A percentile compares a stretch with the other conserved stretches of the same genome.
Conservation (phyloP, 306 rosid species). For the Canavalia ensiformis region DNA sequence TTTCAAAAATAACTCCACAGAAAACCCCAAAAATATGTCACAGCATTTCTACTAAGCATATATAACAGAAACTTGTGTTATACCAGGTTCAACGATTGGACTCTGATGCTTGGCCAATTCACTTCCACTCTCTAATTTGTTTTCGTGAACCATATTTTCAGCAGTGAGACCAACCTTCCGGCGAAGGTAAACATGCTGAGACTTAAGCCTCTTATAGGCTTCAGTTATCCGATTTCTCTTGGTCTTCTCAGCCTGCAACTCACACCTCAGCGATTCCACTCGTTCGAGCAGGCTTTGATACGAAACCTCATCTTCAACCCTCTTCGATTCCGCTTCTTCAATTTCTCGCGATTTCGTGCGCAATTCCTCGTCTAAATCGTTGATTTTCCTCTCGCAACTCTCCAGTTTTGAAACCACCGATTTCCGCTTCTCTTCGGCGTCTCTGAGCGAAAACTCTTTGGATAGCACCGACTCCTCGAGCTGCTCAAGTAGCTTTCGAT, state of each 20-base stretch:
- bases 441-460: constrained; percentile 54
- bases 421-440: constrained; percentile 57
- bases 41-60: background rate
- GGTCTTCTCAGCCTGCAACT: constrained; percentile 64
- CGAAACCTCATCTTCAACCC: constrained; percentile 25
- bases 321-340: constrained; percentile 56
- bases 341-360: constrained; percentile 50
- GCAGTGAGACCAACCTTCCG: constrained; percentile 65
- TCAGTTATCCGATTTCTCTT: constrained; percentile 52
- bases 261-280: constrained; percentile 51
- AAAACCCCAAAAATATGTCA: background rate
- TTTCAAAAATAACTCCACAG: background rate
- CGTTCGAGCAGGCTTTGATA: constrained; percentile 34
- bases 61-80: background rate
- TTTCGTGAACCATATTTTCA: constrained; percentile 61
- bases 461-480: constrained; percentile 47
- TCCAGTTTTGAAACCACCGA: constrained; percentile 46
- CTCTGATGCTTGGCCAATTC: constrained; percentile 50
- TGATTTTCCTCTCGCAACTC: constrained; percentile 52
- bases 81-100: constrained; percentile 62
- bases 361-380: constrained; percentile 55
- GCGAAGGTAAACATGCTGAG: constrained; percentile 71
- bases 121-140: constrained; percentile 52
- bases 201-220: constrained; percentile 74
- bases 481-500: constrained; percentile 33